phyloP scores from a whole-genome alignment of 805 yeast species.

The Blastobotrys attinorum region DNA sequence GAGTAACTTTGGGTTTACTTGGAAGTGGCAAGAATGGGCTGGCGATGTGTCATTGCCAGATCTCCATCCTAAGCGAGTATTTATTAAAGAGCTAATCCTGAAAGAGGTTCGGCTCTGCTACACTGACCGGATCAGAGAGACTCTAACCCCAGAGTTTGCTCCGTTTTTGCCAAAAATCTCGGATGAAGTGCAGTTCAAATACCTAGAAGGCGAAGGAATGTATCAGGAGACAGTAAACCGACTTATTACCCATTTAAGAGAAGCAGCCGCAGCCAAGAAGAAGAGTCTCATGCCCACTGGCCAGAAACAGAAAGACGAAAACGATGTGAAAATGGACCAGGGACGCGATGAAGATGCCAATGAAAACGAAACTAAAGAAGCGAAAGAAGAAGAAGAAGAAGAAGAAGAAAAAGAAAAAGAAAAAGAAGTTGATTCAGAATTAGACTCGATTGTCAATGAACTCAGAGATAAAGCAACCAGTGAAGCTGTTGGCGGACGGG shows the following conservation, averaged over 20 bases:
- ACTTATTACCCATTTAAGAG: constrained; percentile 27
- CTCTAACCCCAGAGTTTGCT: constrained; percentile 56
- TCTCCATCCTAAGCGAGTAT: constrained; percentile 65
- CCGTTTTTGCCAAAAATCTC: constrained; percentile 34
- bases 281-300: too few relatives aligned
- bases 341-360: constrained; percentile 28
- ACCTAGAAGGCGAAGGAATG: constrained; percentile 32
- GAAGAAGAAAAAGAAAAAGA: constrained; percentile 6
- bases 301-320: too few relatives aligned
- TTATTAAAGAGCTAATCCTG: constrained; percentile 69
- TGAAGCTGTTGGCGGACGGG: constrained; percentile 27
- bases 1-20: constrained; percentile 86
- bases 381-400: constrained; percentile 1
- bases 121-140: constrained; percentile 57
- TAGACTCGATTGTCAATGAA: constrained; percentile 11
- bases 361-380: constrained; percentile 11
- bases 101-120: constrained; percentile 83
- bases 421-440: constrained; percentile 24
- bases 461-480: constrained; percentile 19
- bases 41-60: constrained; percentile 34
- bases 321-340: constrained; percentile 16
- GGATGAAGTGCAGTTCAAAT: constrained; percentile 34
- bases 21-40: constrained; percentile 98
- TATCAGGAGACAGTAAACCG: constrained; percentile 31
- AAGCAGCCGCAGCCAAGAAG: neutral